Base-by-base conservation (phyloP, 345 rosid species). In the Lumnitzera racemosa region DNA sequence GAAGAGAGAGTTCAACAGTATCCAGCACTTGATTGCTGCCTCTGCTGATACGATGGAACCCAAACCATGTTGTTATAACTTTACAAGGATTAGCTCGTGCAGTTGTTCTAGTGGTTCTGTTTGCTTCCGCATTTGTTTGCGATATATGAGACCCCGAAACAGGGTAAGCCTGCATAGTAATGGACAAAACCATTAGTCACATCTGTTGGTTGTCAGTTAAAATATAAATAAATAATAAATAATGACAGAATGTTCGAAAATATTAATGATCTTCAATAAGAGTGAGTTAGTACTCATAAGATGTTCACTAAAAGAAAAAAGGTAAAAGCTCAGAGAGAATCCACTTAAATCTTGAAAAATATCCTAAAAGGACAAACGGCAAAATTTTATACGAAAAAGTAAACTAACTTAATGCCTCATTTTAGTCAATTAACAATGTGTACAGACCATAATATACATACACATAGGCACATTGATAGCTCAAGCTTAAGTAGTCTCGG, bases 41-140 rank as follows among this genome's bases (percentile, higher is more conserved):
- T 79, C 70, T 83, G 66, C 80, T 70, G 46, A 83, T 66, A 36
- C 80, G 77, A 69, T 69, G 59, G 63, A 81, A 91, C 47, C 96
- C 98, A 83, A 83, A 75, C 98, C 96, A 89, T 16, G 84, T 81
- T 43, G 98, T 89, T 53, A 86, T 85, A 47, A 91, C 92, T 62
- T 67, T 82, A 74, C 98, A 91, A 59, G 63, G 46, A 61, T 77
- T 70, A 64, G 84, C 86, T 76, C 79, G 92, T 51, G 95, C 95
- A 71, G 89, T 83, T 62, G 98, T 87, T 80, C 72, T 73, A 14
- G 72, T 58, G 46, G 65, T 49, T 53, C 24, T 48, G 24, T 41
- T 55, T 52, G 57, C 57, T 31, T 52, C 70, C 4, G 46, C 59
- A 46, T 51, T 52, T 56, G 13, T 58, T 47, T 24, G 61, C 46